phyloP scores from a whole-genome alignment of 352 stramenopile genomes.

The Phytopythium mirpurense region DNA sequence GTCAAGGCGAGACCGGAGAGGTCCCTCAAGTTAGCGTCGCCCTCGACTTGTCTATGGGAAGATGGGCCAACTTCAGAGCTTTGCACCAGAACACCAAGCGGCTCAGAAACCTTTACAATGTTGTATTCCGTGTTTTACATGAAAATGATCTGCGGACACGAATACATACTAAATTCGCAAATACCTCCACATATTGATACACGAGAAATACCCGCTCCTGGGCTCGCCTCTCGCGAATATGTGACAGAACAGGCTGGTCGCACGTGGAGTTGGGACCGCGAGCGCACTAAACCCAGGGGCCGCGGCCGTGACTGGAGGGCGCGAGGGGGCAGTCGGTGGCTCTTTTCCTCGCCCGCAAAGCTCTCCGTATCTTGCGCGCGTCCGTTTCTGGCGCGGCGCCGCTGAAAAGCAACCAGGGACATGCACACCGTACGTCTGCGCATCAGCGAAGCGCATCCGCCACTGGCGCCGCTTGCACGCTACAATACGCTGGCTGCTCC shows the following conservation, averaged over 20 bases:
- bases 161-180: no score
- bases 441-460: conserved; percentile 2
- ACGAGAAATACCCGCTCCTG: background rate
- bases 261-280: background rate
- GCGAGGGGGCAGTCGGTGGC: background rate
- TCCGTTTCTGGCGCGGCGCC: conserved; percentile 9
- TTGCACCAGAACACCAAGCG: conserved; percentile 4
- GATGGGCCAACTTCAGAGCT: conserved; percentile 7
- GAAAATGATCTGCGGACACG: no score
- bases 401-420: conserved; percentile 22
- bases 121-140: background rate
- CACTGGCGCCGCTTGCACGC: conserved; percentile 6
- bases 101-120: background rate
- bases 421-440: conserved; percentile 9
- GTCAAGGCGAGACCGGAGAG: no score
- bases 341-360: conserved; percentile 11
- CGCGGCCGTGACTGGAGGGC: background rate
- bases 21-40: conserved; percentile 4
- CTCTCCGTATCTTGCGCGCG: conserved; percentile 20
- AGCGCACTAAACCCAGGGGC: conserved; percentile 17
- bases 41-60: conserved; percentile 7
- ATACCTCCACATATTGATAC: background rate
- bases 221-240: conserved; percentile 8
- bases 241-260: conserved; percentile 6
- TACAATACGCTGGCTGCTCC: no score